Percentiles rank a stretch among this genome's conserved stretches.
Evolutionary conservation across 352 stramenopile species (phyloP).

Genomic region (Aphanomyces stellatus): DNA sequence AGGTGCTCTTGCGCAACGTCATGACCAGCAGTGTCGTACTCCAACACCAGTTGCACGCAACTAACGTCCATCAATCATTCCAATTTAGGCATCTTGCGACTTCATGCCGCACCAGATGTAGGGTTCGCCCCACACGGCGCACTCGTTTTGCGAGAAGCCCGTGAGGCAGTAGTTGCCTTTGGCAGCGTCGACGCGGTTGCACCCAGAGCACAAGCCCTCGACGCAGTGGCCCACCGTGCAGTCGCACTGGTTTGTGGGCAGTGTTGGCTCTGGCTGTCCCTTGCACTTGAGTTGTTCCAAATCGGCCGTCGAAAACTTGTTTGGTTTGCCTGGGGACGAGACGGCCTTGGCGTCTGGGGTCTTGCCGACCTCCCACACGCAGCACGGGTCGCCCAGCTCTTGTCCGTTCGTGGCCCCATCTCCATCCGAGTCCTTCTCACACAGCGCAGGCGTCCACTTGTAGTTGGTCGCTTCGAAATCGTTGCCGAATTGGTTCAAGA

Average conservation of each 20-base stretch:
- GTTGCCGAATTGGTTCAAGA: conserved; percentile 8
- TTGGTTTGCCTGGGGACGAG: conserved; percentile 30
- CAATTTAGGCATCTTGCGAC: no score
- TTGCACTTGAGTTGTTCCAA: conserved; percentile 28
- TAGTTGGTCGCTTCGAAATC: conserved; percentile 3
- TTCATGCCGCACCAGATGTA: neutral
- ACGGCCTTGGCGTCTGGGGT: neutral
- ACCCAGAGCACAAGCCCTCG: neutral
- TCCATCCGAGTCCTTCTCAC: conserved; percentile 19
- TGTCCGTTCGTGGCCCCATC: conserved; percentile 20
- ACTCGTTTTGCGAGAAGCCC: neutral
- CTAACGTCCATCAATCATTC: no score
- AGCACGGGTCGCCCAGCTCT: conserved; percentile 22
- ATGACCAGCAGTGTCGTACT: no score
- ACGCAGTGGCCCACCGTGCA: neutral
- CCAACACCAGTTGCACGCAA: no score
- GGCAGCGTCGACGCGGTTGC: neutral
- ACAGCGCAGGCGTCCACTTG: conserved; percentile 10
- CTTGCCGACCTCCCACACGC: conserved; percentile 3
- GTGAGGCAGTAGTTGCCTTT: neutral
- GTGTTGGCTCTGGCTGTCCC: no score
- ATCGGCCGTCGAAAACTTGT: conserved; percentile 32
- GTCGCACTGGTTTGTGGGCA: neutral
- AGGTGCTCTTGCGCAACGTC: no score
- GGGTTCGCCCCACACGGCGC: neutral